These are phyloP conservation scores for Mycena maculata DNA, from an alignment of 768 basidiomycete species.

Conservation along the genomic window DNA sequence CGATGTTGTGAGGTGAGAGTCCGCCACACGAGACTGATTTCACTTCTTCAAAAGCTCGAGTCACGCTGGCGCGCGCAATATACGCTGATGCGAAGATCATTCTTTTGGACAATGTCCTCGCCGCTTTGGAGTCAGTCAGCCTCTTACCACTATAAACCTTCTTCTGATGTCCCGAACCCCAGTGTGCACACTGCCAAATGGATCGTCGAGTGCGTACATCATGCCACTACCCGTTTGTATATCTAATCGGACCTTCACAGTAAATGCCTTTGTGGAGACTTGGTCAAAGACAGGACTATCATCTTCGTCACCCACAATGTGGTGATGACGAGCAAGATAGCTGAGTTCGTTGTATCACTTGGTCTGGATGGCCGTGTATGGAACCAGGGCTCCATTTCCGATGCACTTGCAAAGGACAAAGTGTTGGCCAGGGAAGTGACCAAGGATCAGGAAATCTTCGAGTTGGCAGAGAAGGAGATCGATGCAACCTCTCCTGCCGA, in stretches of 20 bases:
- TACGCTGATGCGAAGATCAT: constrained; percentile 69
- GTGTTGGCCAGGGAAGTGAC: constrained; percentile 56
- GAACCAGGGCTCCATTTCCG: constrained; percentile 55
- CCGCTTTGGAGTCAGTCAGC: constrained; percentile 58
- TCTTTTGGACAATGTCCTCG: constrained; percentile 78
- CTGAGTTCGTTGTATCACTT: constrained; percentile 58
- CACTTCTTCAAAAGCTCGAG: constrained; percentile 45
- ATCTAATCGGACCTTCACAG: not conserved
- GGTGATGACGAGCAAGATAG: constrained; percentile 52
- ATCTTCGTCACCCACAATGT: constrained; percentile 62
- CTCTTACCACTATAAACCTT: no score
- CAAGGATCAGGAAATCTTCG: constrained; percentile 50
- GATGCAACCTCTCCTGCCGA: constrained; percentile 28
- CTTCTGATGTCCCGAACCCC: not conserved
- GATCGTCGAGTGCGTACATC: constrained; percentile 61
- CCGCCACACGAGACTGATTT: no score
- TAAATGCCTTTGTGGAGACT: constrained; percentile 55
- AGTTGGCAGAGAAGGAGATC: constrained; percentile 43
- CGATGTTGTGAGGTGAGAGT: constrained; percentile 28
- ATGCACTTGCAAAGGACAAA: constrained; percentile 51
- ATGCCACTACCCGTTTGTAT: not conserved
- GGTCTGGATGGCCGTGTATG: constrained; percentile 54
- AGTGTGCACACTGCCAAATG: constrained; percentile 82
- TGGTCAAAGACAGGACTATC: constrained; percentile 56
- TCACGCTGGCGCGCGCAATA: constrained; percentile 60